These are phyloP conservation scores for Cladophialophora immunda DNA, from an alignment of 2,329 filamentous ascomycete species.

Conservation along the genomic window DNA sequence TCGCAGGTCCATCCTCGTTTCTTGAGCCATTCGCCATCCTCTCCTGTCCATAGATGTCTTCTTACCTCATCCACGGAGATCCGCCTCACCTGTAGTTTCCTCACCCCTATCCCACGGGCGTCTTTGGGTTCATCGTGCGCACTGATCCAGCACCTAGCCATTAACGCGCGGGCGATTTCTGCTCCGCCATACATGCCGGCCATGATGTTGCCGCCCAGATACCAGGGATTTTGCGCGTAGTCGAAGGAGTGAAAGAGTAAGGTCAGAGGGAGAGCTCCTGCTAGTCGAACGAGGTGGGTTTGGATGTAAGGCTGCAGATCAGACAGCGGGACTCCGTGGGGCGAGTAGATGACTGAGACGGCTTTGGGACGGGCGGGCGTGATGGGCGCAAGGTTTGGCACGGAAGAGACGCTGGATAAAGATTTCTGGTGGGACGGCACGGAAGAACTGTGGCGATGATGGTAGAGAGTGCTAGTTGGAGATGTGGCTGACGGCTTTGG, in stretches of 20 bases:
- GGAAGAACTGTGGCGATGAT: conserved; percentile 19
- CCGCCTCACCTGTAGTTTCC: conserved; percentile 51
- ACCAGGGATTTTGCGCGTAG: conserved; percentile 62
- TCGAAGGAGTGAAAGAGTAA: conserved; percentile 63
- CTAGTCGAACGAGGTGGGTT: conserved; percentile 53
- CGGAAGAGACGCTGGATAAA: conserved; percentile 36
- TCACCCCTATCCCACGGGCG: conserved; percentile 56
- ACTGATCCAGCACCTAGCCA: conserved; percentile 62
- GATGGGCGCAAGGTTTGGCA: conserved; percentile 28
- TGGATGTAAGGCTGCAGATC: conserved; percentile 59
- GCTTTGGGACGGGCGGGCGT: conserved; percentile 43
- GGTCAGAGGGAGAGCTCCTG: conserved; percentile 59
- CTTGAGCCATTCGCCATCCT: conserved; percentile 35
- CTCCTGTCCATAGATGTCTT: conserved; percentile 45
- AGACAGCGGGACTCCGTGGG: conserved; percentile 59
- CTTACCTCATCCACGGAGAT: conserved; percentile 48
- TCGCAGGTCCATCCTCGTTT: conserved; percentile 39
- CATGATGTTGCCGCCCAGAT: conserved; percentile 61
- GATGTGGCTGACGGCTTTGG: conserved; percentile 25
- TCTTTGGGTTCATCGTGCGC: conserved; percentile 64
- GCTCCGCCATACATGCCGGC: conserved; percentile 59
- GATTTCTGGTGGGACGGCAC: conserved; percentile 27
- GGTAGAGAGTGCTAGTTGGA: conserved; percentile 33
- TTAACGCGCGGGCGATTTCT: conserved; percentile 58
- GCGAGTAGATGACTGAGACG: conserved; percentile 62